A percentile compares a stretch with the other conserved stretches of the same genome.
These are phyloP conservation scores for Canna indica DNA, from an alignment of 176 grass and related monocot genomes.

Conservation along the genomic window DNA sequence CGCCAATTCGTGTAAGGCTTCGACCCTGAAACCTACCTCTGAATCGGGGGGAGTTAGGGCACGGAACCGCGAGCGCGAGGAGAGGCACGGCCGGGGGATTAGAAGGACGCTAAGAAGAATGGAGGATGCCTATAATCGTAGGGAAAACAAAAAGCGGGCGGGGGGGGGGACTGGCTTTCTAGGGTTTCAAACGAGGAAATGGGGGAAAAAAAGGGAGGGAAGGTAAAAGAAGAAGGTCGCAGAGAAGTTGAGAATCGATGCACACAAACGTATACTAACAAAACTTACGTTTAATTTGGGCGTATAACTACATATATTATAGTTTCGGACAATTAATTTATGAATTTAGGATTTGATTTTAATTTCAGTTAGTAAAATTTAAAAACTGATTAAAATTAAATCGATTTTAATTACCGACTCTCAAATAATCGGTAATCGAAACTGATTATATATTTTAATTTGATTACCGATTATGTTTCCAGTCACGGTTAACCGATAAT, in stretches of 20 bases:
- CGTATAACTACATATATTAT: too few species aligned
- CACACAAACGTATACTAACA: not conserved
- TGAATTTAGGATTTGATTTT: too few species aligned
- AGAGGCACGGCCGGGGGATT: not conserved
- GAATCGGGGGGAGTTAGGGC: not conserved
- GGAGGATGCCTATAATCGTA: not conserved
- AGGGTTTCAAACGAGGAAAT: not conserved
- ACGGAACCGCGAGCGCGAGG: not conserved
- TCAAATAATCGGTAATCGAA: too few species aligned
- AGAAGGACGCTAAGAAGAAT: not conserved
- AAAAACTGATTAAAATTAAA: too few species aligned
- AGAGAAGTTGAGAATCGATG: not conserved
- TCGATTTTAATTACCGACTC: too few species aligned
- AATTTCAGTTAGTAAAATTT: too few species aligned
- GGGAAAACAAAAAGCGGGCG: not conserved
- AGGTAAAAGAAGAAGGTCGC: not conserved
- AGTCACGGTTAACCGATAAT: too few species aligned
- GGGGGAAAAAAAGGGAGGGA: slow-evolving; percentile 1
- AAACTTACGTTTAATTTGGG: too few species aligned
- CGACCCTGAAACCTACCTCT: too few species aligned
- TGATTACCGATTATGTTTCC: too few species aligned
- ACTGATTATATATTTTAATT: too few species aligned
- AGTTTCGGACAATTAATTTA: too few species aligned
- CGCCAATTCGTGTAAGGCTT: not conserved
- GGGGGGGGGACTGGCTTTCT: not conserved